Evolutionary conservation across 192 early-diverging fungal genomes (phyloP).

Genomic region (Linnemannia zychae): DNA sequence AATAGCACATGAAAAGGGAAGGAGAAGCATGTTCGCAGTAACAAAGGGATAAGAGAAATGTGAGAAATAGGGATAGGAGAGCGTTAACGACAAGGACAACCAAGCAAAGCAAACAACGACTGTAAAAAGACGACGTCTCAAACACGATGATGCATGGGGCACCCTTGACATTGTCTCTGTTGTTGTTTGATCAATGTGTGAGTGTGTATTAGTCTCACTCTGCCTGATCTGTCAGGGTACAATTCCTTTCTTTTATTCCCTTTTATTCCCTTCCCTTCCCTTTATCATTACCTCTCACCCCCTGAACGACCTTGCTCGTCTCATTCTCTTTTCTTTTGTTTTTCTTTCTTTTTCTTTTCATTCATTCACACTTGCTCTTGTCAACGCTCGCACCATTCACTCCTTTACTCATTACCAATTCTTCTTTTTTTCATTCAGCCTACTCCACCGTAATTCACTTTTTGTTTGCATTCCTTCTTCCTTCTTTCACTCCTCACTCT

Average conservation of each 20-base stretch:
- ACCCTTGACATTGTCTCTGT: too few species aligned
- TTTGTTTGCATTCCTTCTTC: not conserved
- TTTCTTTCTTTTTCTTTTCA: not conserved
- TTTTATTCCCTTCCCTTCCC: not conserved
- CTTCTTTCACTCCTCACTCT: not conserved
- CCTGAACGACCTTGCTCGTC: not conserved
- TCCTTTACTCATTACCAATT: not conserved
- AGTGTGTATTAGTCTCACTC: not conserved
- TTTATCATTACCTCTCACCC: not conserved
- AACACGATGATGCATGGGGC: not conserved
- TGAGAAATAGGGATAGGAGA: not conserved
- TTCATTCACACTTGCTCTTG: not conserved
- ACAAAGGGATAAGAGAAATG: not conserved
- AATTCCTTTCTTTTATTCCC: not conserved
- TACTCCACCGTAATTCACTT: not conserved
- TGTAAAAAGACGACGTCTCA: not conserved
- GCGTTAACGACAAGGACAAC: not conserved
- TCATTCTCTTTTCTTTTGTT: not conserved
- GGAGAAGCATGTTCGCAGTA: not conserved
- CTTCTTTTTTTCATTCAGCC: not conserved
- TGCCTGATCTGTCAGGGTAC: not conserved
- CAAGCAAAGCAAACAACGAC: not conserved
- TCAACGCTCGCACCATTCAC: not conserved
- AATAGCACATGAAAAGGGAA: conserved; percentile 5
- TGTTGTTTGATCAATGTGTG: not conserved